Evolutionary conservation across 306 rosid genomes (phyloP).

Genomic region (Alnus glutinosa): DNA sequence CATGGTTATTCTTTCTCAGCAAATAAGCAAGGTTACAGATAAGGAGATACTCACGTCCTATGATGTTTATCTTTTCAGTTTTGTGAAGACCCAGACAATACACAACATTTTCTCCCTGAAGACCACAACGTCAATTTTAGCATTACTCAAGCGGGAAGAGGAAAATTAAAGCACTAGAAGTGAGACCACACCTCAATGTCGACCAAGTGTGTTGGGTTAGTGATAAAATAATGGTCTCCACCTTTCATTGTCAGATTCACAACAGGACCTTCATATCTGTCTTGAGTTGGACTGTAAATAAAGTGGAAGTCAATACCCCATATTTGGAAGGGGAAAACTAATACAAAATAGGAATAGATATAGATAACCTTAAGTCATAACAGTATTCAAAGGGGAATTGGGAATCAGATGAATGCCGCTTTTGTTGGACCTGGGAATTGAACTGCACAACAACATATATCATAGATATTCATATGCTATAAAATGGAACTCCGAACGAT

Average conservation of each 20-base stretch:
- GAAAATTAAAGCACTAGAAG: background rate
- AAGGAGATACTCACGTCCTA: conserved; percentile 79
- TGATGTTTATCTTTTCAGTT: conserved; percentile 61
- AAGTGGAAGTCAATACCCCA: conserved; percentile 29
- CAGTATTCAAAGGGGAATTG: conserved; percentile 75
- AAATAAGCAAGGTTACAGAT: background rate
- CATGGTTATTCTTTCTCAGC: background rate
- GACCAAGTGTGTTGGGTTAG: conserved; percentile 28
- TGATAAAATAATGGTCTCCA: conserved; percentile 50
- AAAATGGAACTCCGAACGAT: conserved; percentile 13
- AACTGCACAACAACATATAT: conserved; percentile 52
- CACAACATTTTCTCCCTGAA: conserved; percentile 35
- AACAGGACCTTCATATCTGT: conserved; percentile 11
- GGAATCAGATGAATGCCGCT: conserved; percentile 26
- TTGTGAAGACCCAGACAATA: conserved; percentile 63
- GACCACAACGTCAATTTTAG: conserved; percentile 23
- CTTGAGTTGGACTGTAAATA: conserved; percentile 48
- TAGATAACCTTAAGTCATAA: conserved; percentile 55
- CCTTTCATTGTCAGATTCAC: conserved; percentile 77
- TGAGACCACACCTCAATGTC: conserved; percentile 25
- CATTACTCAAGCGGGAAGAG: background rate
- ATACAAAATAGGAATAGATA: background rate
- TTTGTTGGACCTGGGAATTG: conserved; percentile 34
- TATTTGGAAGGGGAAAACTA: conserved; percentile 4
- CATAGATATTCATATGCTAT: background rate